A percentile compares a stretch with the other conserved stretches of the same genome.
phyloP scores from a whole-genome alignment of 192 early-diverging fungal species.

The Rhizophlyctis rosea region DNA sequence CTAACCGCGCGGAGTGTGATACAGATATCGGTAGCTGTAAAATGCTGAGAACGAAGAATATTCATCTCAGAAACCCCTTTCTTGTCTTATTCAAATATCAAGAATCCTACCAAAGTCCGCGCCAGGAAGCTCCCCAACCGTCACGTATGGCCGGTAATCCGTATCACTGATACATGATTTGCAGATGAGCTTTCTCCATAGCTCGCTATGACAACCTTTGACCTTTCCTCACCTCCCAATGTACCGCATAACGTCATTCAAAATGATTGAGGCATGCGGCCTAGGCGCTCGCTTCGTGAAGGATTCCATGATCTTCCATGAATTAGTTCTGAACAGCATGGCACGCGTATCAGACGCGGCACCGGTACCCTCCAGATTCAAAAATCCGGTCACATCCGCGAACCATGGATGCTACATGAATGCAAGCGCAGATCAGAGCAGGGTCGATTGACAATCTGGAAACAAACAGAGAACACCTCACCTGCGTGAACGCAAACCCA shows the following conservation, averaged over 20 bases:
- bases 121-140: constrained; percentile 34
- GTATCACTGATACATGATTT: constrained; percentile 31
- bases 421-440: constrained; percentile 12
- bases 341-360: constrained; percentile 20
- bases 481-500: too few relatives aligned
- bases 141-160: constrained; percentile 38
- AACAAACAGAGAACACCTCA: too few relatives aligned
- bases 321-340: constrained; percentile 45
- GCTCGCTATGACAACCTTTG: background rate
- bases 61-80: background rate
- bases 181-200: background rate
- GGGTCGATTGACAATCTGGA: background rate
- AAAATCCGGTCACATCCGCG: constrained; percentile 35
- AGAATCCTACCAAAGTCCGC: constrained; percentile 42
- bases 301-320: constrained; percentile 19
- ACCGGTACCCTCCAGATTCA: constrained; percentile 52
- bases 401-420: constrained; percentile 44
- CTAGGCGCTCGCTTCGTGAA: constrained; percentile 28
- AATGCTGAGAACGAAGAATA: constrained; percentile 21
- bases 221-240: background rate
- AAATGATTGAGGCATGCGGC: constrained; percentile 45
- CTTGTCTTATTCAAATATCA: constrained; percentile 19
- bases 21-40: constrained; percentile 35
- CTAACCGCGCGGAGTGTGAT: constrained; percentile 41
- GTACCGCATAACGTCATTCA: constrained; percentile 36